Evolutionary conservation across 2,329 filamentous ascomycete genomes (phyloP), one percentile per base, ranked within the genome.

Genomic region (Pseudovirgaria hyperparasitica): DNA sequence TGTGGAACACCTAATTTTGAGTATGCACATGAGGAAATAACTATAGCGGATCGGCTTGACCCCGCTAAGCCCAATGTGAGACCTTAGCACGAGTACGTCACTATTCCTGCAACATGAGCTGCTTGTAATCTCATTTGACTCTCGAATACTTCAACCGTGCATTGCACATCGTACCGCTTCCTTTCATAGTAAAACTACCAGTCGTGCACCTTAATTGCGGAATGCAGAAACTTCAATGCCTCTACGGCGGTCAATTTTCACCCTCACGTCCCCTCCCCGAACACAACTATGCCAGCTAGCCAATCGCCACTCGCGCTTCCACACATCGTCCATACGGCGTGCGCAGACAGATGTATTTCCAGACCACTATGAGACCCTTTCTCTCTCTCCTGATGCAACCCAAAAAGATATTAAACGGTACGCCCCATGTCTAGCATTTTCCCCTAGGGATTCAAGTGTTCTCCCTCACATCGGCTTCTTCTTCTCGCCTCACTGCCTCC

Each of bases 331-430:
- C 9, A 32, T 35, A 27, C 45, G 28, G n/a, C 11, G 27, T 25
- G 49, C 31, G 34, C 49, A 46, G 45, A 47, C 52, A 29, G 49
- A 55, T 32, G 41, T 39, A 34, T 42, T 55, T 16, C 46, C 54
- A 40, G 84, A 75, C 35, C 79, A 92, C 58, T 98, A 98, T 55
- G 79, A 87, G 43, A 74, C 76, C 21, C 67, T 98, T 27, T 70
- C 76, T 22, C 54, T 98, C n/a, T 57, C 70, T 1, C 63, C 67
- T 22, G 68, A 69, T 37, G 86, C 87, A 21, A 72, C 79, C 10
- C 58, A 70, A 1, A 61, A 64, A 6, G 82, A 93, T 28, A 86
- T 96, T 35, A 96, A 96, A 56, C 87, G 81, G 77, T 84, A 50
- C 10, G 19, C 28, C 18, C 14, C 11, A 16, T 20, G 22, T 16